phyloP scores from a whole-genome alignment of 495 filamentous ascomycete species.

The Neurospora africana region DNA sequence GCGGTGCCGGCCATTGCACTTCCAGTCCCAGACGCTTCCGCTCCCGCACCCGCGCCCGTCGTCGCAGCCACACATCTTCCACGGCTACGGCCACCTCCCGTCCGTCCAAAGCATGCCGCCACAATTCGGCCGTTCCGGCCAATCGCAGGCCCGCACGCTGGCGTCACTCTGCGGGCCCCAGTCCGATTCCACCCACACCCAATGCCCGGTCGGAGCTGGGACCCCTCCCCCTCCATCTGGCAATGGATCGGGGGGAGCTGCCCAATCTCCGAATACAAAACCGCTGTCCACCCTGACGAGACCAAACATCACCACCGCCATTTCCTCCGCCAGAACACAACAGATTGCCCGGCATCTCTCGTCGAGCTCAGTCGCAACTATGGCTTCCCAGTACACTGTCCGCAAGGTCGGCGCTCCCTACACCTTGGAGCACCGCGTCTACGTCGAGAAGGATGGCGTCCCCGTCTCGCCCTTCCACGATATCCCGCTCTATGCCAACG shows the following conservation, averaged over 20 bases:
- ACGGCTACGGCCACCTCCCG: not conserved
- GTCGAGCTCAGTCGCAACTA: slow-evolving; percentile 26
- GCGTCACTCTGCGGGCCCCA: slow-evolving; percentile 20
- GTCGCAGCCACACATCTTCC: not conserved
- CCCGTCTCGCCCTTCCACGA: slow-evolving; percentile 96
- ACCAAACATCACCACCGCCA: slow-evolving; percentile 8
- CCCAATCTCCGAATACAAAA: slow-evolving; percentile 10
- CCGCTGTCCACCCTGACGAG: slow-evolving; percentile 16
- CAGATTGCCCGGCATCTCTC: slow-evolving; percentile 49
- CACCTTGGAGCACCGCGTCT: slow-evolving; percentile 95
- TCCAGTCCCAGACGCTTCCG: not conserved
- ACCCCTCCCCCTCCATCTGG: slow-evolving; percentile 32
- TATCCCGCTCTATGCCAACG: slow-evolving; percentile 92
- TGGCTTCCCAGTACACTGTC: slow-evolving; percentile 51
- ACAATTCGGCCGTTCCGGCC: slow-evolving; percentile 14
- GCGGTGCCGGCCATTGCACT: slow-evolving; percentile 3
- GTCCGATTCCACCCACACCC: slow-evolving; percentile 4
- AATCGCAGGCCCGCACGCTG: slow-evolving; percentile 23
- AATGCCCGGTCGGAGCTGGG: slow-evolving; percentile 3
- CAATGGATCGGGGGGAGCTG: slow-evolving; percentile 1
- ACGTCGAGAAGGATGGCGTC: slow-evolving; percentile 92
- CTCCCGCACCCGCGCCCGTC: not conserved
- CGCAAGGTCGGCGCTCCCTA: slow-evolving; percentile 83
- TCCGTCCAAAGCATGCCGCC: slow-evolving; percentile 12
- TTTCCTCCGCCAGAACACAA: slow-evolving; percentile 29